A percentile compares a stretch with the other conserved stretches of the same genome.
Conservation (phyloP, 2,329 filamentous ascomycete genomes). For the Trichophyton benhamiae region DNA sequence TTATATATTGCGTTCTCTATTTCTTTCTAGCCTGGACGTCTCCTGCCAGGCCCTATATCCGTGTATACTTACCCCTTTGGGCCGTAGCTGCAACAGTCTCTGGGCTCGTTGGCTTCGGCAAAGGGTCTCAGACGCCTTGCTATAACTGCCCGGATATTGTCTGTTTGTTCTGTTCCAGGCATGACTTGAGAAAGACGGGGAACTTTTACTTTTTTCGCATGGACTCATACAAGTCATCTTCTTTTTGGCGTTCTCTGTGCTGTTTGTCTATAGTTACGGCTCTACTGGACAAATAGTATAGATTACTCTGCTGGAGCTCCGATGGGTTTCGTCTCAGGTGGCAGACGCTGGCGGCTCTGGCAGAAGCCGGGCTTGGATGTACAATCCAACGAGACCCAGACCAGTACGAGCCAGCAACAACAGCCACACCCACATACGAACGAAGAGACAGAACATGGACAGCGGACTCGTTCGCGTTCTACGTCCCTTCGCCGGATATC, state of each 20-base stretch:
- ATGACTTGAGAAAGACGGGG: background rate
- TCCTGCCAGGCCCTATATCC: background rate
- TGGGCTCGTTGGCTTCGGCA: no score
- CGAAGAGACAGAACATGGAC: background rate
- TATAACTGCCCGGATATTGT: background rate
- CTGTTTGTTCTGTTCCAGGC: background rate
- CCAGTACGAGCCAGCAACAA: background rate
- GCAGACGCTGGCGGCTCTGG: background rate
- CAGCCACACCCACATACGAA: background rate
- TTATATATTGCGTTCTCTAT: background rate
- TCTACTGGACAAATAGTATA: background rate
- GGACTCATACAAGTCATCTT: background rate
- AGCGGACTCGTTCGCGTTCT: background rate
- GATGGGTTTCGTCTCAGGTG: background rate
- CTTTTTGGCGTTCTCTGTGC: no score
- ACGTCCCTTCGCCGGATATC: background rate
- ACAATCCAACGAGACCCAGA: background rate
- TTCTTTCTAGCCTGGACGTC: background rate
- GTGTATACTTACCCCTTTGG: conserved; percentile 1
- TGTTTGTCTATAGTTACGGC: no score
- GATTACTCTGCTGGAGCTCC: background rate
- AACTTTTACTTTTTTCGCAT: background rate
- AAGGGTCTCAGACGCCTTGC: background rate
- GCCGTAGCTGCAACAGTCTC: background rate
- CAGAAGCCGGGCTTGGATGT: background rate